Conservation (phyloP, 148 eudicot species). For the Diospyros lotus region DNA sequence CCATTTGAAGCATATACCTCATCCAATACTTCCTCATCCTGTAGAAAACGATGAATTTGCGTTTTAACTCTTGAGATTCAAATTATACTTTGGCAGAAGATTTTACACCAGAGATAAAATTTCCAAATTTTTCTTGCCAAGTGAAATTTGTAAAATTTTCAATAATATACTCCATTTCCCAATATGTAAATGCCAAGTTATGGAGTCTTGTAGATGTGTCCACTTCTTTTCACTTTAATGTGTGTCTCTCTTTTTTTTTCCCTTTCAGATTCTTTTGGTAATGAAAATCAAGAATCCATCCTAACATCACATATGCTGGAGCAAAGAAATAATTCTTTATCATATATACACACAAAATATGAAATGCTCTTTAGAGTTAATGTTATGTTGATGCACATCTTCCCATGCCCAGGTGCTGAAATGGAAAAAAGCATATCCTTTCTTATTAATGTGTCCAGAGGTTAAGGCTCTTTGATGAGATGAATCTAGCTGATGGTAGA, state of each 20-base stretch:
- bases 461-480: neutral
- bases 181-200: neutral
- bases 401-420: neutral
- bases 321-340: neutral
- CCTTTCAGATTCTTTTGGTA: neutral
- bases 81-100: too few relatives aligned
- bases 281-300: slow-evolving; percentile 7
- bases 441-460: neutral
- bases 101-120: neutral
- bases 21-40: slow-evolving; percentile 53
- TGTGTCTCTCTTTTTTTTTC: too few relatives aligned
- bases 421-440: slow-evolving; percentile 1
- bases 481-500: neutral
- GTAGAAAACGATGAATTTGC: slow-evolving; percentile 12
- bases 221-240: neutral
- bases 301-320: neutral
- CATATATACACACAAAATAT: neutral
- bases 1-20: slow-evolving; percentile 65
- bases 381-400: neutral
- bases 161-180: neutral
- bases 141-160: neutral
- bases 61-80: neutral
- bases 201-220: neutral
- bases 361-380: neutral
- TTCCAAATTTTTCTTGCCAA: neutral